Evolutionary conservation across 1,284 basidiomycete genomes (phyloP).

Genomic region (Leccinum variabile): DNA sequence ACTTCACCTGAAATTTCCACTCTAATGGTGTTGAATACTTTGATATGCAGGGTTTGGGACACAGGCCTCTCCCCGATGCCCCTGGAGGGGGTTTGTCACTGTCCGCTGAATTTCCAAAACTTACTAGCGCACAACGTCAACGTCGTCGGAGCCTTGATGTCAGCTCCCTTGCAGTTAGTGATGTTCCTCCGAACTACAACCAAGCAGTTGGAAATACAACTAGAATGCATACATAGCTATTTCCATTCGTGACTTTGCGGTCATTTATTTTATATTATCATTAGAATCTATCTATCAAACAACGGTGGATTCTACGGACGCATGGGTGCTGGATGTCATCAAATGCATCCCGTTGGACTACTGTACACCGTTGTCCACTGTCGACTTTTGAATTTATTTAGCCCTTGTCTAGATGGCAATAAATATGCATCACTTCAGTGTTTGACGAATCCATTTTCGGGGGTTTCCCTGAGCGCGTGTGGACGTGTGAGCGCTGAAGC

Average conservation of each 20-base stretch:
- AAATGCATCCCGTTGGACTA: no score
- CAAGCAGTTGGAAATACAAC: conserved; percentile 18
- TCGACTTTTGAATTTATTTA: no score
- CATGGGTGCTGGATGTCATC: no score
- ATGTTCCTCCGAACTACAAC: conserved; percentile 26
- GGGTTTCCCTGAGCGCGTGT: no score
- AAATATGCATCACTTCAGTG: no score
- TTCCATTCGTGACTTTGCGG: no score
- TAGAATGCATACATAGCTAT: background rate
- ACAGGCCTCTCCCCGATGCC: conserved; percentile 28
- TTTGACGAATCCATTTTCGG: no score
- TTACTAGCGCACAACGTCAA: conserved; percentile 6
- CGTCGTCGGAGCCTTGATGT: conserved; percentile 8
- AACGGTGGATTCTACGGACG: background rate
- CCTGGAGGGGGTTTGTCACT: conserved; percentile 26
- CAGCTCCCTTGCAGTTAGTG: conserved; percentile 17
- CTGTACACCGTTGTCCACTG: no score
- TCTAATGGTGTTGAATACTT: background rate
- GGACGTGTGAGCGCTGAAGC: no score
- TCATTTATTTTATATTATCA: background rate
- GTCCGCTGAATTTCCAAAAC: conserved; percentile 21
- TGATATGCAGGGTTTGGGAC: conserved; percentile 6
- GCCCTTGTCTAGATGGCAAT: no score
- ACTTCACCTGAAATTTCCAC: background rate
- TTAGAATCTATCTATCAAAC: background rate